phyloP scores from a whole-genome alignment of 1,139 yeast species.

The Casaregolazyma suthepensis region DNA sequence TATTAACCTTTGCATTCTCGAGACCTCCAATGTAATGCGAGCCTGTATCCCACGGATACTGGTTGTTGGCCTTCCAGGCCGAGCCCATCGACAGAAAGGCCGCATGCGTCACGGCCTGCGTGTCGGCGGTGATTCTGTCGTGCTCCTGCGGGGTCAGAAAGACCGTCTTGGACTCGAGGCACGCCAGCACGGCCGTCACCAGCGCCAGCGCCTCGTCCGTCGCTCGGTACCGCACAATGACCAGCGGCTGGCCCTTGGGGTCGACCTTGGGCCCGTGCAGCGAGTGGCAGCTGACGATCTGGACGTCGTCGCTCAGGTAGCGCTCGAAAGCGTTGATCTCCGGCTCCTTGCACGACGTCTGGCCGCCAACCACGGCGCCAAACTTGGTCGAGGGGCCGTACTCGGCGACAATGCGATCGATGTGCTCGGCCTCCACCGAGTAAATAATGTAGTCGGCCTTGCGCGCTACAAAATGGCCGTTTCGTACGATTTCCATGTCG shows the following conservation, averaged over 20 bases:
- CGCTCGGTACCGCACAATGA: constrained; percentile 71
- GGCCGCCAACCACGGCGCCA: constrained; percentile 96
- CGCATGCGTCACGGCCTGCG: constrained; percentile 98
- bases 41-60: constrained; percentile 84
- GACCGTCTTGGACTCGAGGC: constrained; percentile 76
- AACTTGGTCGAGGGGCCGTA: constrained; percentile 86
- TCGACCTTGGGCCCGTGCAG: constrained; percentile 91
- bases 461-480: constrained; percentile 82
- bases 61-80: constrained; percentile 80
- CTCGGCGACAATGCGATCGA: constrained; percentile 57
- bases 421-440: constrained; percentile 75
- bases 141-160: constrained; percentile 76
- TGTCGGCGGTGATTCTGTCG: constrained; percentile 93
- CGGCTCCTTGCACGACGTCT: constrained; percentile 89
- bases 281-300: constrained; percentile 83
- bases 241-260: constrained; percentile 89
- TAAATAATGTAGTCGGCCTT: constrained; percentile 75
- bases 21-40: constrained; percentile 87
- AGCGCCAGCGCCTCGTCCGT: constrained; percentile 48
- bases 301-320: constrained; percentile 66
- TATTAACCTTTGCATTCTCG: constrained; percentile 92
- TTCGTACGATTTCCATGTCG: constrained; percentile 49
- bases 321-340: constrained; percentile 83
- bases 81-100: constrained; percentile 95
- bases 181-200: constrained; percentile 59